Evolutionary conservation across 805 yeast species (phyloP), one percentile per base, ranked within the genome.

Genomic region (Starmerella khaoyaiensis): DNA sequence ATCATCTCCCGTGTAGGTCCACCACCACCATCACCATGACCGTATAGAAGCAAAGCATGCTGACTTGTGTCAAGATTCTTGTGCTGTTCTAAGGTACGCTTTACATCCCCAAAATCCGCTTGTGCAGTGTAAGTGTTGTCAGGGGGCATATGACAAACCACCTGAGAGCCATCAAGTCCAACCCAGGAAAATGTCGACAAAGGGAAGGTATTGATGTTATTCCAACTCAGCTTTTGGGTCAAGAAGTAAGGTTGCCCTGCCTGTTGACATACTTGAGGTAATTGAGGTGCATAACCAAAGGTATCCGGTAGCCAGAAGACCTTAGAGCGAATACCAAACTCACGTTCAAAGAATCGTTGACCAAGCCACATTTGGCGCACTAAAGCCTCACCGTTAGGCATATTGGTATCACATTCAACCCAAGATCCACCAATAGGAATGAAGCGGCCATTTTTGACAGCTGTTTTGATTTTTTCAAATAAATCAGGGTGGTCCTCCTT

Each of bases 1-100:
- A 87, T 52, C 94, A 84, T 86, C 53, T 81, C 94, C 27, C 80
- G 79, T 4, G 82, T 76, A 31, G 98, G 97, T 6, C 98, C 98
- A 46, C 98, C 98, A 44, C 98, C 98, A 50, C 98, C 98, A 56
- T 87, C 98, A 52, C 98, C 98, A 51, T 79, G 76, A 27, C 98
- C 98, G 51, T 72, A 90, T 29, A 84, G 63, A 53, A 90, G 62
- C 49, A 87, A 63, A 0, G 94, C 87, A 8, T 80, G 74, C 42
- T 80, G 87, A 38, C 76, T 84, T 44, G 75, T 72, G 40, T 83
- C 76, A 47, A 80, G 62, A 51, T 86, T 82, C 61, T 86, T 80
- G 61, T 90, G 93, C 53, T 83, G 87, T 19, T 64, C 61, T 38
- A 76, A 68, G 1, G 93, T 77, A 49, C 95, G 69, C 40, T 72